A percentile compares a stretch with the other conserved stretches of the same genome.
phyloP scores from a whole-genome alignment of 2,329 filamentous ascomycete genomes.

The Aspergillus piperis region DNA sequence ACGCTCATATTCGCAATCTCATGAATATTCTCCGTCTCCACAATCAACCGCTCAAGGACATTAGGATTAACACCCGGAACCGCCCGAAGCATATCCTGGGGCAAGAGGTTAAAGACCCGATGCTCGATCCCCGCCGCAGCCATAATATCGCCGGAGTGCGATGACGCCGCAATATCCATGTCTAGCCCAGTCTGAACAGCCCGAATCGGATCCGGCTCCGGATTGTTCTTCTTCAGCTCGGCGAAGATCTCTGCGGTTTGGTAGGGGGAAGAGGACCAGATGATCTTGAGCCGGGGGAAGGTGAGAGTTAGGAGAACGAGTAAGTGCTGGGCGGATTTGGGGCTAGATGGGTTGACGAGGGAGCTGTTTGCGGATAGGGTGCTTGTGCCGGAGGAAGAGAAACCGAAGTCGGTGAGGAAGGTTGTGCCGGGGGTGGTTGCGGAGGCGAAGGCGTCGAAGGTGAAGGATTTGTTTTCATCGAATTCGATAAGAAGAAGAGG shows the following conservation, averaged over 20 bases:
- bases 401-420: conserved; percentile 57
- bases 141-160: conserved; percentile 51
- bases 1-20: conserved; percentile 86
- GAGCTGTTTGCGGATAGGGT: conserved; percentile 60
- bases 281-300: conserved; percentile 84
- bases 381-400: conserved; percentile 47
- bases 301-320: conserved; percentile 89
- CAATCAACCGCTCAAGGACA: conserved; percentile 70
- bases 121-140: conserved; percentile 57
- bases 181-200: conserved; percentile 83
- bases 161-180: conserved; percentile 43
- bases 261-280: conserved; percentile 91
- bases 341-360: conserved; percentile 62
- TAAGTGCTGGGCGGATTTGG: conserved; percentile 84
- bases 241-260: conserved; percentile 98
- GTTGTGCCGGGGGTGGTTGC: conserved; percentile 42
- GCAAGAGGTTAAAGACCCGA: conserved; percentile 76
- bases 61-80: conserved; percentile 83
- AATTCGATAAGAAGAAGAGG: conserved; percentile 97
- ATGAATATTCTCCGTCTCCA: conserved; percentile 72
- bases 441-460: conserved; percentile 68
- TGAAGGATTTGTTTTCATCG: conserved; percentile 95
- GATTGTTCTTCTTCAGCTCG: conserved; percentile 83
- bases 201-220: conserved; percentile 85
- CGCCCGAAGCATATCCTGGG: conserved; percentile 84